These are phyloP conservation scores for Yamadazyma taylorii DNA, from an alignment of 1,139 yeast species.

Conservation along the genomic window DNA sequence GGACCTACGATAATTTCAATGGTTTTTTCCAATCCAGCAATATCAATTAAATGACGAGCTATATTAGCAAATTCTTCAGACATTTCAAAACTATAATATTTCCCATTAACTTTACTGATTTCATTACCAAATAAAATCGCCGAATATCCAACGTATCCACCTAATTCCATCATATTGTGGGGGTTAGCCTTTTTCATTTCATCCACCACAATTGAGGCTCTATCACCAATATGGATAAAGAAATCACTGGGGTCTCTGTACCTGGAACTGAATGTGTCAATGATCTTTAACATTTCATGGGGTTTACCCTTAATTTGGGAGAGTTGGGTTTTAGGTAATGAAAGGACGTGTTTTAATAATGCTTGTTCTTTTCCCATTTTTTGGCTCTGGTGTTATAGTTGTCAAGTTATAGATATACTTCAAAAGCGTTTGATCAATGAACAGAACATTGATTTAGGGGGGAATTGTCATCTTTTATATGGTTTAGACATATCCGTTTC, in stretches of 20 bases:
- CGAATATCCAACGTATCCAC: constrained; percentile 46
- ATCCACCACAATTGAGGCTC: constrained; percentile 30
- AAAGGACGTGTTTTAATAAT: not conserved
- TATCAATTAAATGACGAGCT: constrained; percentile 29
- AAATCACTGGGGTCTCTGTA: constrained; percentile 2
- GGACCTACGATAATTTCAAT: constrained; percentile 38
- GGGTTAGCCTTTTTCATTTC: constrained; percentile 18
- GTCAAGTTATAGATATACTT: too few species aligned
- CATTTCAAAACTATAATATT: constrained; percentile 40
- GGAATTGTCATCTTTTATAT: too few species aligned
- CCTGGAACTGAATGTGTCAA: constrained; percentile 24
- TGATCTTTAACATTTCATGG: constrained; percentile 26
- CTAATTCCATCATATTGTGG: constrained; percentile 29
- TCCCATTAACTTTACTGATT: constrained; percentile 23
- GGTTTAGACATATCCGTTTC: too few species aligned
- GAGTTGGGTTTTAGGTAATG: not conserved
- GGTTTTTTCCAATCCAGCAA: constrained; percentile 36
- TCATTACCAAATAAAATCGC: constrained; percentile 37
- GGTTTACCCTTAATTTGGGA: constrained; percentile 21
- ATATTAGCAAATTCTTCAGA: constrained; percentile 32
- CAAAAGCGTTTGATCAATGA: too few species aligned
- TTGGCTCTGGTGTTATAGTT: too few species aligned
- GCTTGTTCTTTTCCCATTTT: constrained; percentile 1
- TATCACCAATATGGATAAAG: constrained; percentile 36
- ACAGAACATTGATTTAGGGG: too few species aligned